Evolutionary conservation across 2,329 filamentous ascomycete species (phyloP).

Genomic region (Lizonia empirigonia): DNA sequence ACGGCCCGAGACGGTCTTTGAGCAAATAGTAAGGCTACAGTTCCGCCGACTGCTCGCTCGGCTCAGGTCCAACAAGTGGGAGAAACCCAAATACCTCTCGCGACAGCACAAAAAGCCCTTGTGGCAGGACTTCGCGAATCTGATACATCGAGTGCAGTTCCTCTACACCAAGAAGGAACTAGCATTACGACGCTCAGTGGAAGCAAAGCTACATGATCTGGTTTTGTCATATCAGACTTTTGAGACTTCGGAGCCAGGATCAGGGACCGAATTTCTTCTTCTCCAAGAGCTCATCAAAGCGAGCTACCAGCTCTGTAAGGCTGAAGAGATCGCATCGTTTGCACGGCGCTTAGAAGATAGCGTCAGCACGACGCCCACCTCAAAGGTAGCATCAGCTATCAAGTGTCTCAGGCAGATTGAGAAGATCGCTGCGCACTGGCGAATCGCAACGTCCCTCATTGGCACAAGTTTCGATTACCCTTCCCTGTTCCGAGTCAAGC

Average conservation of each 20-base stretch:
- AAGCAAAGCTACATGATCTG: background rate
- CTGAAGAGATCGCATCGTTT: conserved; percentile 1
- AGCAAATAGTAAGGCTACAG: conserved; percentile 2
- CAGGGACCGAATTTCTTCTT: background rate
- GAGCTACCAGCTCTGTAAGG: conserved; percentile 5
- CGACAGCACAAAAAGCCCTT: conserved; percentile 14
- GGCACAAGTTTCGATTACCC: background rate
- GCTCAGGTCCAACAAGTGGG: conserved; percentile 11
- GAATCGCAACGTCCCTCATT: conserved; percentile 1
- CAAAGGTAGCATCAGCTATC: conserved; percentile 16
- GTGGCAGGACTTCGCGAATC: conserved; percentile 10
- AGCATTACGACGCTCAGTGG: background rate
- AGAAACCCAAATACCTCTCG: conserved; percentile 11
- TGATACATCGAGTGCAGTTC: conserved; percentile 8
- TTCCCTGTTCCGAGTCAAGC: background rate
- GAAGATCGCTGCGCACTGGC: conserved; percentile 12
- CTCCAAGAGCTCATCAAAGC: conserved; percentile 5
- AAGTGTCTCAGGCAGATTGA: conserved; percentile 14
- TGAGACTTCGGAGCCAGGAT: background rate
- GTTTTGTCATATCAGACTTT: conserved; percentile 3
- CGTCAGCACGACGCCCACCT: conserved; percentile 4
- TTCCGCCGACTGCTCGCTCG: conserved; percentile 12
- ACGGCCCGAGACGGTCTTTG: background rate
- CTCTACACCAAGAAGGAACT: conserved; percentile 9
- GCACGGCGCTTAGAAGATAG: conserved; percentile 7